phyloP scores from a whole-genome alignment of 1,139 yeast species.

The Yamadazyma sp. region DNA sequence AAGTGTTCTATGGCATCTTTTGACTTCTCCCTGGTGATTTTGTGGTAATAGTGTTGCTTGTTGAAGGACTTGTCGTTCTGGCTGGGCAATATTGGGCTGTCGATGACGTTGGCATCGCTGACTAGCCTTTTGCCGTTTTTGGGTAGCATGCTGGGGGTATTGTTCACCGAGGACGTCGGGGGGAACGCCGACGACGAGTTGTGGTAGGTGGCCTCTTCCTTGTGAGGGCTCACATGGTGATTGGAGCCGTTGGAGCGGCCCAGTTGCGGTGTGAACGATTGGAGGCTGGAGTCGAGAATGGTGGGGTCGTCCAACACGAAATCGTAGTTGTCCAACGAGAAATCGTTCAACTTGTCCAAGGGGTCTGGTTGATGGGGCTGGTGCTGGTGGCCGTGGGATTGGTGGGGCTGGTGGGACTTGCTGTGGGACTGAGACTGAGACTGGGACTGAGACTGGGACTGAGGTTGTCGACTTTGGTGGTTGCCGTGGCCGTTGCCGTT shows the following conservation, averaged over 20 bases:
- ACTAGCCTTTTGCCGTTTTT: slow-evolving; percentile 9
- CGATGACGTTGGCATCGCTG: slow-evolving; percentile 18
- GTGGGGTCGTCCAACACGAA: slow-evolving; percentile 8
- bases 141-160: slow-evolving; percentile 15
- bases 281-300: not conserved
- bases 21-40: slow-evolving; percentile 17
- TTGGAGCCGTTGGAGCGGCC: slow-evolving; percentile 30
- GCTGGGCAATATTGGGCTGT: slow-evolving; percentile 44
- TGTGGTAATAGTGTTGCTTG: slow-evolving; percentile 44
- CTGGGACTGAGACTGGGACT: not conserved
- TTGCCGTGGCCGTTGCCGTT: no score
- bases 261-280: slow-evolving; percentile 18
- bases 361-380: slow-evolving; percentile 2
- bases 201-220: slow-evolving; percentile 3
- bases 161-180: slow-evolving; percentile 19
- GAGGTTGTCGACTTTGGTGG: not conserved
- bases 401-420: no score
- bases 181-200: slow-evolving; percentile 36
- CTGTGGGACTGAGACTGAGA: no score
- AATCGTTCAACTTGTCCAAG: slow-evolving; percentile 9
- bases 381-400: no score
- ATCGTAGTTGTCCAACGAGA: slow-evolving; percentile 14
- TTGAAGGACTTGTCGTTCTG: slow-evolving; percentile 46
- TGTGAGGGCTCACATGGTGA: not conserved
- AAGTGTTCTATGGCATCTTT: slow-evolving; percentile 18